Conservation (phyloP, 495 filamentous ascomycete genomes). For the Aspergillus ostianus region DNA sequence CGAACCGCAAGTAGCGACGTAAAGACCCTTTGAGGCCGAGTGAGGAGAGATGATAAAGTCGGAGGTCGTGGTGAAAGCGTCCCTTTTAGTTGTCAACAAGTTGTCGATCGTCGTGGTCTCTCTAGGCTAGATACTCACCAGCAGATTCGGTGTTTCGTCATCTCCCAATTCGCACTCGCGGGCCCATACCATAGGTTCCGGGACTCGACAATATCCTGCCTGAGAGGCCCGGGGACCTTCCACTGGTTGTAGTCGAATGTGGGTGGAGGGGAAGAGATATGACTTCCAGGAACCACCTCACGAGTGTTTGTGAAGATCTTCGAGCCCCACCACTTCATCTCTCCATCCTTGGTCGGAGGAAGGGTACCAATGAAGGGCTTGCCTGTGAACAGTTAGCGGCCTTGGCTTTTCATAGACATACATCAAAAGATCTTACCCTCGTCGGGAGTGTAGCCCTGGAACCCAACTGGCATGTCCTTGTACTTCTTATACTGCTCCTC, state of each 20-base stretch:
- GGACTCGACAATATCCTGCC: slow-evolving; percentile 35
- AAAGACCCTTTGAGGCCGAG: slow-evolving; percentile 46
- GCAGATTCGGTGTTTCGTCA: slow-evolving; percentile 45
- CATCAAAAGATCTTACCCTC: slow-evolving; percentile 23
- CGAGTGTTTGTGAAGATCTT: slow-evolving; percentile 52
- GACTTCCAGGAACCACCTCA: slow-evolving; percentile 36
- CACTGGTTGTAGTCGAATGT: slow-evolving; percentile 44
- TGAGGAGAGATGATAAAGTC: slow-evolving; percentile 59
- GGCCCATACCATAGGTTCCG: slow-evolving; percentile 39
- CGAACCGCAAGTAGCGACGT: slow-evolving; percentile 49
- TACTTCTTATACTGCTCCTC: slow-evolving; percentile 29
- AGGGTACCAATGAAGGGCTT: slow-evolving; percentile 34
- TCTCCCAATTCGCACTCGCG: slow-evolving; percentile 33
- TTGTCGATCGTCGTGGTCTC: neutral
- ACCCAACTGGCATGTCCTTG: slow-evolving; percentile 37
- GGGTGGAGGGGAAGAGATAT: slow-evolving; percentile 50
- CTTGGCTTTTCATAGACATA: neutral
- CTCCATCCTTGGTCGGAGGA: slow-evolving; percentile 36
- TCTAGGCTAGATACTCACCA: slow-evolving; percentile 29
- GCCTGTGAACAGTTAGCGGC: slow-evolving; percentile 21
- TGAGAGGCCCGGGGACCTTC: slow-evolving; percentile 41
- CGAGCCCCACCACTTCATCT: slow-evolving; percentile 54
- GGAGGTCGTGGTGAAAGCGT: slow-evolving; percentile 45
- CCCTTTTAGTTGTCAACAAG: slow-evolving; percentile 24
- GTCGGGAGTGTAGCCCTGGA: slow-evolving; percentile 34